Evolutionary conservation across 192 early-diverging fungal species (phyloP).

Genomic region (Coemansia sp.): DNA sequence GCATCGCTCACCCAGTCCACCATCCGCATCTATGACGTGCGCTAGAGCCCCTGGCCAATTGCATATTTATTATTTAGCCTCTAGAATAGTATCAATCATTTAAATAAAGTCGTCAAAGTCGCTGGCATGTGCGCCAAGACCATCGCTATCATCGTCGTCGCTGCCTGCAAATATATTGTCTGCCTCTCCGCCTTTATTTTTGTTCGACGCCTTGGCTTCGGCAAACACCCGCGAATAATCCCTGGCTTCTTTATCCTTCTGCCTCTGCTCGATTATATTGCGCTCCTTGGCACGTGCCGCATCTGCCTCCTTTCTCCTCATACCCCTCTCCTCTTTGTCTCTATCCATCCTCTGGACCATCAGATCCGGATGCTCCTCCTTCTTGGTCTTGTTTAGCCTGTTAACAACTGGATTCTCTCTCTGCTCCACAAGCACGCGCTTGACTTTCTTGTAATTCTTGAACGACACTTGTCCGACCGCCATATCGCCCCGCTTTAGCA

Average conservation of each 20-base stretch:
- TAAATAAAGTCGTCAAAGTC: constrained; percentile 38
- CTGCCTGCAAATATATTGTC: constrained; percentile 36
- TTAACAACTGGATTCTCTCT: constrained; percentile 85
- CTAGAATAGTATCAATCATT: neutral
- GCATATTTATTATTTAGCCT: neutral
- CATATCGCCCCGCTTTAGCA: constrained; percentile 92
- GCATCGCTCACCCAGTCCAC: constrained; percentile 29
- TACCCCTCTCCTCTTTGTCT: constrained; percentile 44
- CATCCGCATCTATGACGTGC: constrained; percentile 40
- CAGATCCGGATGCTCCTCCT: constrained; percentile 76
- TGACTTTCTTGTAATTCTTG: constrained; percentile 74
- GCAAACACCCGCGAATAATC: constrained; percentile 54
- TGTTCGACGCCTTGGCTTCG: constrained; percentile 30
- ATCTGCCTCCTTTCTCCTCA: constrained; percentile 23
- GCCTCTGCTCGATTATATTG: constrained; percentile 46
- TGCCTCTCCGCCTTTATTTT: constrained; percentile 4
- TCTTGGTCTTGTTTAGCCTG: constrained; percentile 91
- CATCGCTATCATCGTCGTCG: constrained; percentile 15
- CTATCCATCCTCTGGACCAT: constrained; percentile 66
- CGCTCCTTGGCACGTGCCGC: constrained; percentile 22
- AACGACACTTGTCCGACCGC: constrained; percentile 96
- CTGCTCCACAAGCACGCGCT: constrained; percentile 74
- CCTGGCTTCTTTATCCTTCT: constrained; percentile 34
- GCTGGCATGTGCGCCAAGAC: constrained; percentile 7
- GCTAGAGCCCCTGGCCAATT: neutral